A percentile compares a stretch with the other conserved stretches of the same genome.
phyloP scores from a whole-genome alignment of 2,329 filamentous ascomycete genomes.

The Clonostachys sp. region DNA sequence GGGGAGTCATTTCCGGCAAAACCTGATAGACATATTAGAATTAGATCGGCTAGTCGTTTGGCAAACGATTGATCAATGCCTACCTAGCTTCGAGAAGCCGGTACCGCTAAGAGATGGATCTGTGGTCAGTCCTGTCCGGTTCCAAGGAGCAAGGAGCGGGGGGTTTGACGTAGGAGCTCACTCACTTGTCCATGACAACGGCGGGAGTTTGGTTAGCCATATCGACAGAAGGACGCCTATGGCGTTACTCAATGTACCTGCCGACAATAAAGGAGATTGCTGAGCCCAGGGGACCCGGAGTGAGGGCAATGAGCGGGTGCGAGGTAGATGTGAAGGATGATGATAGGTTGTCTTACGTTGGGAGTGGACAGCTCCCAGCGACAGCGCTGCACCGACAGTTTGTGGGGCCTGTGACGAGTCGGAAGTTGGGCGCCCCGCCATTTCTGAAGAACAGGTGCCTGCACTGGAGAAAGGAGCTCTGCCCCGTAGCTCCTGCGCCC shows the following conservation, averaged over 20 bases:
- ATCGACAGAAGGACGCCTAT: slow-evolving; percentile 8
- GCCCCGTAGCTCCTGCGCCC: too few species aligned
- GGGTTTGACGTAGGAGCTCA: slow-evolving; percentile 27
- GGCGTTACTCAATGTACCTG: neutral
- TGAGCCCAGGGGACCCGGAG: slow-evolving; percentile 10
- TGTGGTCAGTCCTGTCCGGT: slow-evolving; percentile 20
- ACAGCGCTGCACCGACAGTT: neutral
- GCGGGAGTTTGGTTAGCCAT: slow-evolving; percentile 99
- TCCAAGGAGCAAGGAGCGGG: slow-evolving; percentile 18
- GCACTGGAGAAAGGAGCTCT: too few species aligned
- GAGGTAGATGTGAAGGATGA: neutral
- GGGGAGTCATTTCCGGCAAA: slow-evolving; percentile 99
- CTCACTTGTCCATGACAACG: slow-evolving; percentile 99
- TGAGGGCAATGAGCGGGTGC: too few species aligned
- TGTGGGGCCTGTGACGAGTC: too few species aligned
- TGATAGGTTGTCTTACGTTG: neutral
- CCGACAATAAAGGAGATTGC: neutral
- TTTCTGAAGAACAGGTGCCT: too few species aligned
- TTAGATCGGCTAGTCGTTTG: neutral
- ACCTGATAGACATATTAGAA: slow-evolving; percentile 46
- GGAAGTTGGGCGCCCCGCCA: too few species aligned
- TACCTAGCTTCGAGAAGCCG: slow-evolving; percentile 98
- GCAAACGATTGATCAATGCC: slow-evolving; percentile 16
- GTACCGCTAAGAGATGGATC: slow-evolving; percentile 69
- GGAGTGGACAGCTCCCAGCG: neutral